phyloP scores from a whole-genome alignment of 2,329 filamentous ascomycete genomes.

The Claviceps humidiphila region DNA sequence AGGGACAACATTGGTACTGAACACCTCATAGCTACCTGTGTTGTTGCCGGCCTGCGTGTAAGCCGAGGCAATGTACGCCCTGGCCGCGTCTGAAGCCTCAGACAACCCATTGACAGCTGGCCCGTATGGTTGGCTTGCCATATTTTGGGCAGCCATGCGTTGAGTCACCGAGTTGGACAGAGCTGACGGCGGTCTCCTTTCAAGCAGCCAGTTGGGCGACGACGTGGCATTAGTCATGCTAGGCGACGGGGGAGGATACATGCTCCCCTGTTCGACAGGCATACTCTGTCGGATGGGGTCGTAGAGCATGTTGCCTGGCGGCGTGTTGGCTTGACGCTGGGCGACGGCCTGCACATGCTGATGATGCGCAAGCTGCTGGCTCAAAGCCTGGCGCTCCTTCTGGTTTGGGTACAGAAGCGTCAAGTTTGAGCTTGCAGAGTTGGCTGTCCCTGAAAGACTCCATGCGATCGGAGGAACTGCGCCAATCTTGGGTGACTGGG shows the following conservation, averaged over 20 bases:
- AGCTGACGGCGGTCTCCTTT: constrained; percentile 14
- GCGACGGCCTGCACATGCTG: constrained; percentile 1
- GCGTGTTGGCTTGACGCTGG: constrained; percentile 28
- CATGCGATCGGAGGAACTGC: constrained; percentile 50
- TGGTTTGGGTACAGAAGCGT: constrained; percentile 63
- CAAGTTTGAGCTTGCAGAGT: constrained; percentile 71
- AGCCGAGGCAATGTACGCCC: constrained; percentile 19
- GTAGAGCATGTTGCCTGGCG: constrained; percentile 46
- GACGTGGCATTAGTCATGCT: constrained; percentile 34
- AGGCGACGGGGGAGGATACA: constrained; percentile 37
- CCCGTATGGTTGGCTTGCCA: constrained; percentile 10
- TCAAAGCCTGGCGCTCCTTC: constrained; percentile 4
- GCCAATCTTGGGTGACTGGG: constrained; percentile 32
- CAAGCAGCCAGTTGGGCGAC: constrained; percentile 21
- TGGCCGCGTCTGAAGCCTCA: constrained; percentile 15
- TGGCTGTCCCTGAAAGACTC: constrained; percentile 78
- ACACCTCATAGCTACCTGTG: constrained; percentile 27
- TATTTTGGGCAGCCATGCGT: background rate
- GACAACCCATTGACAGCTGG: constrained; percentile 16
- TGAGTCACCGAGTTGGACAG: constrained; percentile 5
- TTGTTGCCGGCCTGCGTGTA: constrained; percentile 30
- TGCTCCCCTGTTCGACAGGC: constrained; percentile 29
- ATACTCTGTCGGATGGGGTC: constrained; percentile 45
- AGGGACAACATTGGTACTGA: constrained; percentile 26
- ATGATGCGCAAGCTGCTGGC: constrained; percentile 1